Evolutionary conservation across 2,329 filamentous ascomycete species (phyloP), one percentile per base, ranked within the genome.

Genomic region (Nemania sp.): DNA sequence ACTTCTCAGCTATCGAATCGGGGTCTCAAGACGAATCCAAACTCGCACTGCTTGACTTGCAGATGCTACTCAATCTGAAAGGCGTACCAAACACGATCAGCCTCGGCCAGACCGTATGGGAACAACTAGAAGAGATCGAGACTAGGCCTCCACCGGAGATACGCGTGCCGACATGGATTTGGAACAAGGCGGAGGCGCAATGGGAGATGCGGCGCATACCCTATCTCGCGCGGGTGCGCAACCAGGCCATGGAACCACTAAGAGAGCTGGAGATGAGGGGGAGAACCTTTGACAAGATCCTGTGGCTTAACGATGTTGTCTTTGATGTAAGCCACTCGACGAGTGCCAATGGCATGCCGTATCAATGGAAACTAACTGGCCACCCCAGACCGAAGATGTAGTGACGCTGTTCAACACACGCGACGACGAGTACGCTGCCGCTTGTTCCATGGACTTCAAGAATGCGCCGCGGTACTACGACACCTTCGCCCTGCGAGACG

Each of bases 1-100:
- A 80, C 66, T 76, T 90, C 52, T 82, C 80, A 28, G 79, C 88
- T 17, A 79, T 85, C 61, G 86, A 89, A 68, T 86, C 83, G 45
- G 86, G 86, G 2, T 87, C 84, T 53, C 84, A 81, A 69, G 87
- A 90, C 68, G 72, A 82, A 49, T 85, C 84, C 4, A 88, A 88
- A 66, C 81, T 75, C 9, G 82, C 81, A 2, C 71, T 90, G 59
- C 71, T 73, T 36, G 77, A 82, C 14, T 73, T 90, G 8, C 80
- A 86, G 60, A 64, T 60, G 2, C 68, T 75, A 26, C 73, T 89
- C 12, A 80, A 78, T 8, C 66, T 69, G 19, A 66, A 78, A 26
- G 74, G 76, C 5, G 79, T 86, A 3, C 68, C 71, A 14, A 79
- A 80, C 47, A 79, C 74, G n/a, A 76, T 90, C 28, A 72, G 75